Base-by-base conservation (phyloP, 306 rosid genomes). In the Gastrolobium villosum region DNA sequence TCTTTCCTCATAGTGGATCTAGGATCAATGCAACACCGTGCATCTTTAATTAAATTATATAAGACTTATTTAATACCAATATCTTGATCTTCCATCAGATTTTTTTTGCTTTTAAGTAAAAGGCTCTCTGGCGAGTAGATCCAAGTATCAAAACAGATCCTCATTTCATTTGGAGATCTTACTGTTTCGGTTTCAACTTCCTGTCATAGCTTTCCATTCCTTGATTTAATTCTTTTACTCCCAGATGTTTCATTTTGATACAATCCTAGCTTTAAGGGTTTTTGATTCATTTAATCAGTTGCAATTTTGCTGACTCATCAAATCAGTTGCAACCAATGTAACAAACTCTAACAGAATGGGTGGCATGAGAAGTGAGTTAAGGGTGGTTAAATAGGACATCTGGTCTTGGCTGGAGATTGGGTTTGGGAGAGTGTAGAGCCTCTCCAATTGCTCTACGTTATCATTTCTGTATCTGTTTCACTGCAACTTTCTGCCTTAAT, bases 151-250 rank as follows among this genome's bases (percentile, higher is more conserved):
- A 56, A 73, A 65, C 41, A 43, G 26, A 72, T 2, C 10, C 54
- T 56, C 55, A 20, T 81, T 74, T 74, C 61, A 46, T 81, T 55
- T 36, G 45, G 84, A 81, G 46, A 75, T 68, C 15, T 59, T 59
- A 31, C 39, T n/a, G 10, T 66, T 63, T 64, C 40, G 6, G 34
- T 40, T 71, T 62, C 41, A 59, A 54, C 35, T 35, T 72, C 46
- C 31, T 28, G 49, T 59, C 41, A 41, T 8, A 34, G 36, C 65
- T 52, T 57, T 66, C 61, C 39, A 34, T 64, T 80, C 43, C 57
- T 54, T 72, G 69, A 53, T 52, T 60, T 53, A 63, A 52, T 73
- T 63, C 45, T 52, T 72, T 72, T 50, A 31, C 59, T 3, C 68
- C 46, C 30, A 39, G 50, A 14, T 36, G 70, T 78, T 44, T 15